Base-by-base conservation (phyloP, 2,329 filamentous ascomycete genomes). In the Curvularia lunata region DNA sequence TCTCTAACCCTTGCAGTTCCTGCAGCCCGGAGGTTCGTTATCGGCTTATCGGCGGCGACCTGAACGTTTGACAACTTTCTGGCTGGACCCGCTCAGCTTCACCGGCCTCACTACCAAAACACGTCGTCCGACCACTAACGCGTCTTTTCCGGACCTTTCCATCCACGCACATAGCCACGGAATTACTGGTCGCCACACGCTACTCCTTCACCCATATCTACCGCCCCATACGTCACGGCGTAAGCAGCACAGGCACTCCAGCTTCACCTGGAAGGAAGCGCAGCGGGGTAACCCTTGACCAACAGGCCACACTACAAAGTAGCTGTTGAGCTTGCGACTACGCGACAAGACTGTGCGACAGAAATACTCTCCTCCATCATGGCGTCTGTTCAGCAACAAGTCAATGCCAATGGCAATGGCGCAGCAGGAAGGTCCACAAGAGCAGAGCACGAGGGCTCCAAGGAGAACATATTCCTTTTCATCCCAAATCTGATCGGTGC, bases 391-490 rank as follows among this genome's bases (percentile, higher is more conserved):
- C 64, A 68, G 37, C 63, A 62, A 40, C 65, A 65, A 59, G 67
- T 63, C 53, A 73, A 72, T 56, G 64, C 71, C 59, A 75, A 72
- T 54, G 64, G 71, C 59, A 75, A 72, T 49, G 75, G 74, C 59
- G 63, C 63, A 19, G 66, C 71, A 42, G 62, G 65, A 13, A 58
- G 61, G 54, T 62, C 70, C 18, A 42, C 64, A 30, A 56, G 56
- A 38, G 32, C 30, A 16, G 51, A 61, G 41, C 53, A 62, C 40
- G 65, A 76, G 27, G 68, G 75, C 53, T 69, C 75, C n/a, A 66
- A 80, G 45, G 82, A 84, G 78, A 84, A 84, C 74, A 83, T 84
- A 69, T 84, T 83, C 71, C 73, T 83, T 45, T 84, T 84, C 72
- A 76, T 80, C 23, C 82, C 82, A 13, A 84, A 84, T 66, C 59